Percentiles rank a stretch among this genome's conserved stretches.
Evolutionary conservation across 345 rosid species (phyloP).

Genomic region (Gossypioides kirkii): DNA sequence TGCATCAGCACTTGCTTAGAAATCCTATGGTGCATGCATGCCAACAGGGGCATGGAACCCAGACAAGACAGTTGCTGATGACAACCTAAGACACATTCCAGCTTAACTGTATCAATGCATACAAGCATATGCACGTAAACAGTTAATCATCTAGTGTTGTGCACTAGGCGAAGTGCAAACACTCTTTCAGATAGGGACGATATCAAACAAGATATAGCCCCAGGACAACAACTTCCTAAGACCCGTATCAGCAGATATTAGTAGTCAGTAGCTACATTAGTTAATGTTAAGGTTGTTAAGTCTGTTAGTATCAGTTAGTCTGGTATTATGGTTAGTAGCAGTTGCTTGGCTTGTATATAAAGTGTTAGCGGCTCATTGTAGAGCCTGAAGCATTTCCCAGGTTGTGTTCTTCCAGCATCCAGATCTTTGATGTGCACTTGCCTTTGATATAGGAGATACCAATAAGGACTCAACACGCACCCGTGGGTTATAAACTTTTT

Average conservation of each 20-base stretch:
- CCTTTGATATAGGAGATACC: slow-evolving; percentile 95
- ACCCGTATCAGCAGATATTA: no score
- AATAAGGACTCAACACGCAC: slow-evolving; percentile 85
- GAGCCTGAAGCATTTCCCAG: slow-evolving; percentile 9
- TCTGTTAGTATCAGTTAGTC: no score
- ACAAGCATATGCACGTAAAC: slow-evolving; percentile 23
- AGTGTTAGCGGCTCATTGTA: no score
- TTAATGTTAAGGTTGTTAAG: no score
- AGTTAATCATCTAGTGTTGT: slow-evolving; percentile 20
- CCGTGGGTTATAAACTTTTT: slow-evolving; percentile 86
- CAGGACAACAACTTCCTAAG: slow-evolving; percentile 20
- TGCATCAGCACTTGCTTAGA: slow-evolving; percentile 96
- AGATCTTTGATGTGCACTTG: slow-evolving; percentile 97
- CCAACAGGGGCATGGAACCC: slow-evolving; percentile 74
- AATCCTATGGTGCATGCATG: slow-evolving; percentile 69
- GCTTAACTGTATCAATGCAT: slow-evolving; percentile 31
- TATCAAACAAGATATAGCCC: slow-evolving; percentile 27
- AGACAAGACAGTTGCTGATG: slow-evolving; percentile 85
- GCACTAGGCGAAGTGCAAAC: slow-evolving; percentile 26
- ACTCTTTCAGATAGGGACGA: slow-evolving; percentile 23
- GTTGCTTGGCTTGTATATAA: no score
- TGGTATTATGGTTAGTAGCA: no score
- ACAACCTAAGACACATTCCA: slow-evolving; percentile 45
- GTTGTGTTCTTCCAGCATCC: slow-evolving; percentile 30
- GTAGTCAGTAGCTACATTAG: no score